Evolutionary conservation across 768 basidiomycete genomes (phyloP), one percentile per base, ranked within the genome.

Genomic region (Mycena capillaripes): DNA sequence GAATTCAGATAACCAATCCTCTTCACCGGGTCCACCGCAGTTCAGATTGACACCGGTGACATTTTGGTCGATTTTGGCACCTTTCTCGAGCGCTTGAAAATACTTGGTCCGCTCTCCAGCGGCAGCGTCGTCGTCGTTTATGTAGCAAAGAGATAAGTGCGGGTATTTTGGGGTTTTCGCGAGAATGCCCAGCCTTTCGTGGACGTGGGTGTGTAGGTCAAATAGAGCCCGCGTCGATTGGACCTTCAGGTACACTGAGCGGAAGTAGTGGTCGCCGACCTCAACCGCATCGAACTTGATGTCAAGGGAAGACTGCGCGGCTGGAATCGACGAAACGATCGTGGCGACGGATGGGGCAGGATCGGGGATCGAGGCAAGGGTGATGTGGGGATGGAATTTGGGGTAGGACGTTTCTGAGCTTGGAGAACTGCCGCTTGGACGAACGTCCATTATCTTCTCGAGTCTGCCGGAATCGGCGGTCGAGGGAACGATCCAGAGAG

Each of bases 71-170:
- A 89, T 81, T 48, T 79, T 79, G 14, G 85, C 81, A 1, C 78
- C 71, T 16, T 81, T 76, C 70, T 80, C 75, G 75, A 93, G 80
- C 70, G 83, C 82, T 30, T 84, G 80, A 44, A 86, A 84, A 48
- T 87, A 88, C 71, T 77, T 84, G 25, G 83, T 81, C 52, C 93
- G 88, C 79, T 92, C 88, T 9, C 81, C 85, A 14, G 77, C 70
- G 17, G 82, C 84, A 4, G 86, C 86, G 72, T 95, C 93, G n/a
- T 86, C 84, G 69, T 95, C 90, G 30, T 84, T 84, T 70, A 95
- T 90, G 77, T 95, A 95, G 76, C 88, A 91, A 69, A 95, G 75
- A 40, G 94, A 95, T 72, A 94, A 72, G 79, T 95, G 94, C 9
- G 93, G 92, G 72, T 89, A 92, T 40, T 83, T 80, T 0, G 92